Evolutionary conservation across 116 monocot genomes (phyloP), one percentile per base, ranked within the genome.

Genomic region (Cymodocea nodosa): DNA sequence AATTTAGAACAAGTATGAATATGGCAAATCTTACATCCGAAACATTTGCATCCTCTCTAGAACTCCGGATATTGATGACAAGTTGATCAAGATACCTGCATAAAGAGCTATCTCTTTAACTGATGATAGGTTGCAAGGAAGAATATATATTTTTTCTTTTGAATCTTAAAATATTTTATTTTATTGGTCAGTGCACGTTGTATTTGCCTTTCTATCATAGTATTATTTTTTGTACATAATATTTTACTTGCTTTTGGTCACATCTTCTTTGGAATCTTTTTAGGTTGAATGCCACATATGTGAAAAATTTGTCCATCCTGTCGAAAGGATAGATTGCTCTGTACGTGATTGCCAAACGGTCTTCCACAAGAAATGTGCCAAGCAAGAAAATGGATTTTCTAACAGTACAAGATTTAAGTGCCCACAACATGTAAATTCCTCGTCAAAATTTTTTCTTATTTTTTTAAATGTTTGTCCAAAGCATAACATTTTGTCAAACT

Each of bases 281-380:
- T 74, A 94, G 94, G 83, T 79, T 74, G 82, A 87, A 22, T 94
- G 90, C 51, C 68, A 68, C 19, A 14, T 78, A 24, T 94, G 94
- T 76, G 67, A 37, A 35, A 87, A 73, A 77, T 57, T 14, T 66
- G 71, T 94, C 52, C 59, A 70, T 51, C 66, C 71, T 68, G 83
- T 71, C 49, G 87, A 90, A 57, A 81, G 74, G 74, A 49, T 87
- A 12, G 22, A 52, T 5, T 94, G 94, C 67, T 70, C 81, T 30
- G 77, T 90, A 60, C 48, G 51, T 62, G 75, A 71, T n/a, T 94
- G 94, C 68, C 63, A 35, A 68, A 67, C 62, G 68, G 68, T 18
- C 16, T 85, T 74, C 58, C 94, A 94, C 61, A 59, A 25, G 51
- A 68, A 63, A 35, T 94, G 94, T 64, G 81, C 75, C 22, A 78